Percentiles rank a stretch among this genome's conserved stretches.
Conservation (phyloP, 495 filamentous ascomycete species). For the Talaromyces liani region DNA sequence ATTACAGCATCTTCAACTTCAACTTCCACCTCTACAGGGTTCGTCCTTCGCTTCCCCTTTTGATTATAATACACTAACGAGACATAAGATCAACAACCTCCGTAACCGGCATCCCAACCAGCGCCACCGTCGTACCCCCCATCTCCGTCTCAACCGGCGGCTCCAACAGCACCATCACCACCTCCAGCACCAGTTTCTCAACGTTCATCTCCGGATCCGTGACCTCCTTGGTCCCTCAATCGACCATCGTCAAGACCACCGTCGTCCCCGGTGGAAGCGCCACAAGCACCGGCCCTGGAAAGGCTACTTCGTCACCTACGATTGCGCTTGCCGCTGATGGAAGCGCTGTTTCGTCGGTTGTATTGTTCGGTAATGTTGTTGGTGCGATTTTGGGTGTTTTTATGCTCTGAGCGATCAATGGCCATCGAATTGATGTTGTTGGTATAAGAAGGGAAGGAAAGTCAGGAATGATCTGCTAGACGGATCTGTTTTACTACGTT, state of each 20-base stretch:
- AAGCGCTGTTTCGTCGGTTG: neutral
- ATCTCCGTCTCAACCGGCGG: conserved; percentile 4
- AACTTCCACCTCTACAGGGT: neutral
- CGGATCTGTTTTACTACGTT: neutral
- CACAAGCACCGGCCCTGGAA: neutral
- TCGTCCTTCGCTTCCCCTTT: neutral
- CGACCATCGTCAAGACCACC: conserved; percentile 8
- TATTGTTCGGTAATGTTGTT: neutral
- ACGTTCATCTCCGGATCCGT: conserved; percentile 4
- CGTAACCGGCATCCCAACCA: conserved; percentile 7
- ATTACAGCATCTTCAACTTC: conserved; percentile 1
- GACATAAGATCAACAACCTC: neutral
- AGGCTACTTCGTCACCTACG: conserved; percentile 1
- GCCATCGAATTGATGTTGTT: neutral
- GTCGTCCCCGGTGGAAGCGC: neutral
- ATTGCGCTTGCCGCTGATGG: neutral
- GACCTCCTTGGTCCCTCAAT: conserved; percentile 3
- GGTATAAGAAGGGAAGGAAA: neutral
- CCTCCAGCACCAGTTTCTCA: conserved; percentile 2
- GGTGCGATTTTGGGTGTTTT: conserved; percentile 1
- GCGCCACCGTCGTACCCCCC: neutral
- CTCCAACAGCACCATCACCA: conserved; percentile 5
- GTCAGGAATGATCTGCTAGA: neutral
- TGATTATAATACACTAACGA: neutral
- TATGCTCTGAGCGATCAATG: neutral